Evolutionary conservation across 805 yeast genomes (phyloP), one percentile per base, ranked within the genome.

Genomic region (Candida ortonii): DNA sequence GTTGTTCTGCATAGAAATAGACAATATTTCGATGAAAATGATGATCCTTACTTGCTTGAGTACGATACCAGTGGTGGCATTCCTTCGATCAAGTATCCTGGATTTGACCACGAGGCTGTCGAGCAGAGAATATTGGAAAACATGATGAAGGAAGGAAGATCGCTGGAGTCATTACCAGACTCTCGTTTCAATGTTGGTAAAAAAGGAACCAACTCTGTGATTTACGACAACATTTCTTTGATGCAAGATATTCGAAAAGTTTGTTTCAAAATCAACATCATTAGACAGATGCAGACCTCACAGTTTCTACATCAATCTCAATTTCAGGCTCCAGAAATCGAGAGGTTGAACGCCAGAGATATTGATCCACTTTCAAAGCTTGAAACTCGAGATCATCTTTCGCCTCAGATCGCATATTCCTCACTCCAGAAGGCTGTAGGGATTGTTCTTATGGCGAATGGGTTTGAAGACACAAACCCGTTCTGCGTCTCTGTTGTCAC

Each of bases 171-270:
- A 16, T 33, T 62, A 25, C 55, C 56, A 12, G 62, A 58, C 9
- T 70, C 73, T 16, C 59, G 47, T 24, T 68, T 76, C 38, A 55
- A 67, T 3, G 60, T 75, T 5, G 48, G 54, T 1, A 59, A 67
- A 11, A 65, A 67, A 12, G 95, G 95, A 0, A 65, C 87, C 30
- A 76, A 78, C 37, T 68, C 71, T 11, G 64, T 76, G 7, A 64
- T 85, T 36, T 68, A 74, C 47, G 70, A 71, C 14, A 93, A 89
- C 49, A 79, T 93, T 27, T 63, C 68, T 1, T 74, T 82, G 44
- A 85, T 93, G 70, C 97, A 90, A 62, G 87, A 87, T 47, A 84
- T 93, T 22, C 68, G 98, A 38, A 84, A 80, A 44, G 70, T 86
- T 4, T 89, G 97, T 55, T 84, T 87, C 62, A 89, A 89, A 57